phyloP scores from a whole-genome alignment of 345 rosid species.

The Carallia pectinifolia region DNA sequence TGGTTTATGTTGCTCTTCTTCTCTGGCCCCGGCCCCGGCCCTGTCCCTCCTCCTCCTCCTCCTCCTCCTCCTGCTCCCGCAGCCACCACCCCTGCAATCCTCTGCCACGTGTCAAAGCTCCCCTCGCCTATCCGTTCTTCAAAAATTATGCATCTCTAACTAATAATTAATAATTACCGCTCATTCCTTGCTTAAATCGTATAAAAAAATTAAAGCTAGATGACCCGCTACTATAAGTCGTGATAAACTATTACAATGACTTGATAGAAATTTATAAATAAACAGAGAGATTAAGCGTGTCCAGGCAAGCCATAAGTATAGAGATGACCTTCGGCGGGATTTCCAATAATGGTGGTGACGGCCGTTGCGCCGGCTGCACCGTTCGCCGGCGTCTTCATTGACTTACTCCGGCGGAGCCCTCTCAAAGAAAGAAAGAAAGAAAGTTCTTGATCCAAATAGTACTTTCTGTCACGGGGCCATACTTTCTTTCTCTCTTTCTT shows the following conservation, averaged over 20 bases:
- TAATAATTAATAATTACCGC: no score
- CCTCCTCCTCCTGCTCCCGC: conserved; percentile 28
- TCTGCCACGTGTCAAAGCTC: neutral
- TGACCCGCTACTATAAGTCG: no score
- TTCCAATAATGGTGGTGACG: conserved; percentile 7
- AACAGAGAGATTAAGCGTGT: no score
- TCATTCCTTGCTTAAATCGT: no score
- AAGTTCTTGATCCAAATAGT: no score
- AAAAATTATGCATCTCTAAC: no score
- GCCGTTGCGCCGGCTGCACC: conserved; percentile 36
- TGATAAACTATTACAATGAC: no score
- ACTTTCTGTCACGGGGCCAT: no score
- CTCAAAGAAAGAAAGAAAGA: neutral
- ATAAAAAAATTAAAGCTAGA: no score
- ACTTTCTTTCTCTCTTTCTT: neutral
- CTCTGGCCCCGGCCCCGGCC: conserved; percentile 16
- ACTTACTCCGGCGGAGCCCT: neutral
- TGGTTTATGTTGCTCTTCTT: conserved; percentile 51
- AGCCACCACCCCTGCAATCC: conserved; percentile 1
- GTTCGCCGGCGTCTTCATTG: conserved; percentile 46
- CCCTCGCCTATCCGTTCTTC: no score
- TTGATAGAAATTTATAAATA: no score
- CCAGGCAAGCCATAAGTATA: neutral
- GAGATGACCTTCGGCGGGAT: conserved; percentile 42
- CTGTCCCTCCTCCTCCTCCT: neutral